Conservation (phyloP, 2,329 filamentous ascomycete species). For the Stagonosporopsis rhizophila region DNA sequence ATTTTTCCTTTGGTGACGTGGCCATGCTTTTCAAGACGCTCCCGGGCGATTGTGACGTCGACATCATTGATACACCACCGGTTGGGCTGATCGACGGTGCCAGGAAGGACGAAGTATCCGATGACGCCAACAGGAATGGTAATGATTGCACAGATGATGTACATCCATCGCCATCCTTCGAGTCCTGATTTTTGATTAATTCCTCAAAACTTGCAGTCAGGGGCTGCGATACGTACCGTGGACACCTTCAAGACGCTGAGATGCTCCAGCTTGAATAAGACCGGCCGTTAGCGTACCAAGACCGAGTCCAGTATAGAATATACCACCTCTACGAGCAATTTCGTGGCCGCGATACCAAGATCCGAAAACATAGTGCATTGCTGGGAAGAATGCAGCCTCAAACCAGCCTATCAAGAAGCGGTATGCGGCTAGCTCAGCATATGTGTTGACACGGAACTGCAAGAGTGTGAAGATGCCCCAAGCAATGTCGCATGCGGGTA, state of each 20-base stretch:
- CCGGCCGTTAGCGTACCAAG: slow-evolving; percentile 60
- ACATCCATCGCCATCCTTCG: slow-evolving; percentile 36
- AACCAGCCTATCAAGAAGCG: slow-evolving; percentile 62
- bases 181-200: background rate
- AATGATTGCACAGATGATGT: slow-evolving; percentile 53
- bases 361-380: slow-evolving; percentile 23
- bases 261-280: slow-evolving; percentile 47
- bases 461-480: slow-evolving; percentile 65
- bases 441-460: slow-evolving; percentile 57
- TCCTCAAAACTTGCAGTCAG: no score
- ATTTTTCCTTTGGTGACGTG: slow-evolving; percentile 34
- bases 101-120: slow-evolving; percentile 60
- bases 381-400: slow-evolving; percentile 52
- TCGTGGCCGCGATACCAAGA: slow-evolving; percentile 56
- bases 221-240: slow-evolving; percentile 35
- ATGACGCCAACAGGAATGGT: slow-evolving; percentile 61
- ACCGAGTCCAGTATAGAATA: slow-evolving; percentile 59
- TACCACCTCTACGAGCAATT: slow-evolving; percentile 54
- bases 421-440: slow-evolving; percentile 58
- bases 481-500: slow-evolving; percentile 58
- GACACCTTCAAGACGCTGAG: slow-evolving; percentile 63
- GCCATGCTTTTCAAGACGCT: slow-evolving; percentile 54
- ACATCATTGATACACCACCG: slow-evolving; percentile 52
- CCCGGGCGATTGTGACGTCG: slow-evolving; percentile 55
- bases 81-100: slow-evolving; percentile 58